These are phyloP conservation scores for Kockovaella imperatae DNA, from an alignment of 768 basidiomycete genomes.

Conservation along the genomic window DNA sequence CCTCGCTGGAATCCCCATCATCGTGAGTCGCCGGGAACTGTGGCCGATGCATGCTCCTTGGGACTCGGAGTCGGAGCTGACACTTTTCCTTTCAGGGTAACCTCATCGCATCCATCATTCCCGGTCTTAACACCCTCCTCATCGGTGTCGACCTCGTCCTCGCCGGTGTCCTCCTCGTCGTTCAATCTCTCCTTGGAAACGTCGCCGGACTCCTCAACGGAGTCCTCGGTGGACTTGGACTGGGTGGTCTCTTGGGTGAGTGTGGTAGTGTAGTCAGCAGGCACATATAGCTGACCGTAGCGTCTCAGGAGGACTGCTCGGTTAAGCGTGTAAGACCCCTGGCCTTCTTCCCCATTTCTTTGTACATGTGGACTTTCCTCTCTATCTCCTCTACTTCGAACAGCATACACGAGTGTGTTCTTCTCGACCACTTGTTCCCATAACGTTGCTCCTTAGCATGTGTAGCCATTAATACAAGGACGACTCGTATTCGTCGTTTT, in stretches of 20 bases:
- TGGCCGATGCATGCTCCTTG: constrained; percentile 2
- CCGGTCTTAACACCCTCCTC: constrained; percentile 11
- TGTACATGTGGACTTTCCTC: too few species aligned
- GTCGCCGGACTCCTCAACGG: constrained; percentile 6
- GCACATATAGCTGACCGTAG: background rate
- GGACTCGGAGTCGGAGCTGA: too few species aligned
- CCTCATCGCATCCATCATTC: constrained; percentile 11
- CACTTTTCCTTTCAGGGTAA: constrained; percentile 6
- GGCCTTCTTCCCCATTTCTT: too few species aligned
- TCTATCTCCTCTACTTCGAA: too few species aligned
- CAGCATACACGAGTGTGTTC: too few species aligned
- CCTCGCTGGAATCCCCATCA: background rate
- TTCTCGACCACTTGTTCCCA: too few species aligned
- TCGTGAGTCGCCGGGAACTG: background rate
- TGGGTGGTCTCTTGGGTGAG: constrained; percentile 14
- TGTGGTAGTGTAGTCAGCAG: background rate
- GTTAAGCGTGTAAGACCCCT: too few species aligned
- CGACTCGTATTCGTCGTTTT: too few species aligned
- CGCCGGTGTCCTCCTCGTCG: constrained; percentile 1
- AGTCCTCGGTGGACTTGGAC: too few species aligned
- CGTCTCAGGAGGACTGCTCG: too few species aligned
- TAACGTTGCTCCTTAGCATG: too few species aligned
- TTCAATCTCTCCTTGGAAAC: constrained; percentile 7
- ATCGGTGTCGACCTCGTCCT: constrained; percentile 14
- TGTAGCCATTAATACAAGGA: too few species aligned